Conservation (phyloP, 352 stramenopile genomes). For the Pythium oligandrum region DNA sequence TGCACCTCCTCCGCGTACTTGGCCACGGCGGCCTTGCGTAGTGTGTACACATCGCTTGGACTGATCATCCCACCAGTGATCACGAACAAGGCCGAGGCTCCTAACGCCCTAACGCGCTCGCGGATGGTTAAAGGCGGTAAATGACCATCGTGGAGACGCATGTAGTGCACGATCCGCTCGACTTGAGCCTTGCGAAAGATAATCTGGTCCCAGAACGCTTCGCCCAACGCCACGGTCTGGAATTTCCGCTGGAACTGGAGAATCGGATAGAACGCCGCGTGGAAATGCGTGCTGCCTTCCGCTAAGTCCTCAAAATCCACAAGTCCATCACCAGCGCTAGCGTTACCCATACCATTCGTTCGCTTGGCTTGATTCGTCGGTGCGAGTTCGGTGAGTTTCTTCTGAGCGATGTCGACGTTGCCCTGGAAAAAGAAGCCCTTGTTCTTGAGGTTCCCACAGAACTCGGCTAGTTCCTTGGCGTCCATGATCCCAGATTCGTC, state of each 20-base stretch:
- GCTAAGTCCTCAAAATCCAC: slow-evolving; percentile 53
- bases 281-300: slow-evolving; percentile 50
- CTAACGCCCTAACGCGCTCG: slow-evolving; percentile 24
- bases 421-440: slow-evolving; percentile 51
- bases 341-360: no score
- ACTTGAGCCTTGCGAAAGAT: slow-evolving; percentile 33
- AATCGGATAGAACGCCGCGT: slow-evolving; percentile 62
- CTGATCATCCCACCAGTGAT: slow-evolving; percentile 18
- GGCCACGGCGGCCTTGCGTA: slow-evolving; percentile 36
- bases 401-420: slow-evolving; percentile 52
- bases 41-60: slow-evolving; percentile 17
- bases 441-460: slow-evolving; percentile 49
- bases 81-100: slow-evolving; percentile 5
- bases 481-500: slow-evolving; percentile 66
- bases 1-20: slow-evolving; percentile 35
- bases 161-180: slow-evolving; percentile 54
- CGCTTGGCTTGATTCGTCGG: no score
- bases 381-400: slow-evolving; percentile 33
- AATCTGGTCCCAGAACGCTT: slow-evolving; percentile 40
- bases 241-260: slow-evolving; percentile 63
- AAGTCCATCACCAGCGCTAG: slow-evolving; percentile 19
- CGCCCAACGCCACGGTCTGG: slow-evolving; percentile 34
- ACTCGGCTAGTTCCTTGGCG: slow-evolving; percentile 37
- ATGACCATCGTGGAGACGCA: slow-evolving; percentile 48
- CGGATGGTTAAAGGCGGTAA: slow-evolving; percentile 35